Evolutionary conservation across 2,329 filamentous ascomycete species (phyloP).

Genomic region (Neophaeococcomyces mojaviensis): DNA sequence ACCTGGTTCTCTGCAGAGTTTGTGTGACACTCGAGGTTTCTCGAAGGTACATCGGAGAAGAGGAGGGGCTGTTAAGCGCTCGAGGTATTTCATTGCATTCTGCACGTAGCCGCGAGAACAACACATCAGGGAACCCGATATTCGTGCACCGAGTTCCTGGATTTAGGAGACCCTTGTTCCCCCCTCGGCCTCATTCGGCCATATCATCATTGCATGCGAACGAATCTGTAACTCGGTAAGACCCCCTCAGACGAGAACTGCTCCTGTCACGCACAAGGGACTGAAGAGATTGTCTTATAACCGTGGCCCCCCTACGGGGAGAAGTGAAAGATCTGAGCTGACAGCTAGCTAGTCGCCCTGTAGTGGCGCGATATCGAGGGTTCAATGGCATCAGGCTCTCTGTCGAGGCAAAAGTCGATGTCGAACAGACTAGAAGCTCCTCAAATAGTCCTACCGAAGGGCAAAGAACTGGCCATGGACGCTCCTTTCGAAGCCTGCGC

Average conservation of each 20-base stretch:
- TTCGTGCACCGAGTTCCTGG: slow-evolving; percentile 5
- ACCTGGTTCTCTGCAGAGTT: not conserved
- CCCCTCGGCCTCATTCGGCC: too few species aligned
- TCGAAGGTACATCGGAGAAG: slow-evolving; percentile 1
- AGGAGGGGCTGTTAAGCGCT: slow-evolving; percentile 8
- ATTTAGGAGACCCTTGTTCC: not conserved
- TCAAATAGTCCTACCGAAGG: slow-evolving; percentile 9
- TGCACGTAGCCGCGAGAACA: slow-evolving; percentile 1
- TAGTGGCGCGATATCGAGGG: slow-evolving; percentile 3
- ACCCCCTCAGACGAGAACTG: not conserved
- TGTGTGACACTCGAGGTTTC: slow-evolving; percentile 5
- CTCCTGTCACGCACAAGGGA: not conserved
- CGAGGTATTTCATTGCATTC: not conserved
- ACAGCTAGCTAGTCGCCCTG: slow-evolving; percentile 7
- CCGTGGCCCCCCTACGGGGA: not conserved
- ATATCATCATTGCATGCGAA: slow-evolving; percentile 5
- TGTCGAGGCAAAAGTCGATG: slow-evolving; percentile 20
- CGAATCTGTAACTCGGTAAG: slow-evolving; percentile 3
- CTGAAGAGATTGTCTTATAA: not conserved
- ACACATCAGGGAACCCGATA: not conserved
- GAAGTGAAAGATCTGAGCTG: not conserved
- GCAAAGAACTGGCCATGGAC: slow-evolving; percentile 25
- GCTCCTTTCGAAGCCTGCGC: slow-evolving; percentile 74
- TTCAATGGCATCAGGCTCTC: slow-evolving; percentile 11
- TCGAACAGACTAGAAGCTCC: slow-evolving; percentile 15